These are phyloP conservation scores for Phytophthora europaea DNA, from an alignment of 352 stramenopile genomes.

Conservation along the genomic window DNA sequence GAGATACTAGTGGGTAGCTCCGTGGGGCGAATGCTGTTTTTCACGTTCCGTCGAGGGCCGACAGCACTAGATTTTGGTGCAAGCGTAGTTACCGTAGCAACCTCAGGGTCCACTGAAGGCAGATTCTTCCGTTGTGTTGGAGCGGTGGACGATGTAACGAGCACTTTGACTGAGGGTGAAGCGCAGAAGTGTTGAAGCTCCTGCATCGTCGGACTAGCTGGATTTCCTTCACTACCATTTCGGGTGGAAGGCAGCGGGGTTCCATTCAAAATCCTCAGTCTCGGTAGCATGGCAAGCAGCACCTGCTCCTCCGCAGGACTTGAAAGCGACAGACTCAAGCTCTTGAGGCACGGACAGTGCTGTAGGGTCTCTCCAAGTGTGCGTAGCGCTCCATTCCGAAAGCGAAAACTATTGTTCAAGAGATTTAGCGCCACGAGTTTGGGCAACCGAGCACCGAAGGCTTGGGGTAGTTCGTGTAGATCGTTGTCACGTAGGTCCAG, in stretches of 20 bases:
- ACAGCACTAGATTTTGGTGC: not conserved
- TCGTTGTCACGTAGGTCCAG: slow-evolving; percentile 71
- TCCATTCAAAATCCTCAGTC: slow-evolving; percentile 71
- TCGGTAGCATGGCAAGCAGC: slow-evolving; percentile 63
- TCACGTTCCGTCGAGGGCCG: slow-evolving; percentile 16
- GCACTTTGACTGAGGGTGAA: slow-evolving; percentile 20
- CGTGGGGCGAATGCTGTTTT: slow-evolving; percentile 57
- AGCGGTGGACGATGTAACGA: slow-evolving; percentile 4
- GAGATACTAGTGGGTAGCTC: slow-evolving; percentile 62
- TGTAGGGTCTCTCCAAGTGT: slow-evolving; percentile 56
- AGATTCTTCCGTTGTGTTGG: slow-evolving; percentile 2
- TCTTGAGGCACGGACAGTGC: slow-evolving; percentile 62
- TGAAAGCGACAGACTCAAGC: slow-evolving; percentile 62
- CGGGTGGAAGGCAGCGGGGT: slow-evolving; percentile 36
- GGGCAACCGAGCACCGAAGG: slow-evolving; percentile 51
- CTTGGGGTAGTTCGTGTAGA: slow-evolving; percentile 46
- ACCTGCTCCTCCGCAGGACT: slow-evolving; percentile 69
- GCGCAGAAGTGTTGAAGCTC: slow-evolving; percentile 37
- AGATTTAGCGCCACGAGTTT: slow-evolving; percentile 74
- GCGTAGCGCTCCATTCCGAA: slow-evolving; percentile 41
- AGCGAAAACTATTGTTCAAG: slow-evolving; percentile 57
- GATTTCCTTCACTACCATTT: slow-evolving; percentile 18
- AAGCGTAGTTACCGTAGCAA: not conserved
- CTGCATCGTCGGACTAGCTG: slow-evolving; percentile 35
- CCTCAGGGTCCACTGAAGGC: not conserved